Evolutionary conservation across 2,329 filamentous ascomycete genomes (phyloP), one percentile per base, ranked within the genome.

Genomic region (Pezizomycotina sp.): DNA sequence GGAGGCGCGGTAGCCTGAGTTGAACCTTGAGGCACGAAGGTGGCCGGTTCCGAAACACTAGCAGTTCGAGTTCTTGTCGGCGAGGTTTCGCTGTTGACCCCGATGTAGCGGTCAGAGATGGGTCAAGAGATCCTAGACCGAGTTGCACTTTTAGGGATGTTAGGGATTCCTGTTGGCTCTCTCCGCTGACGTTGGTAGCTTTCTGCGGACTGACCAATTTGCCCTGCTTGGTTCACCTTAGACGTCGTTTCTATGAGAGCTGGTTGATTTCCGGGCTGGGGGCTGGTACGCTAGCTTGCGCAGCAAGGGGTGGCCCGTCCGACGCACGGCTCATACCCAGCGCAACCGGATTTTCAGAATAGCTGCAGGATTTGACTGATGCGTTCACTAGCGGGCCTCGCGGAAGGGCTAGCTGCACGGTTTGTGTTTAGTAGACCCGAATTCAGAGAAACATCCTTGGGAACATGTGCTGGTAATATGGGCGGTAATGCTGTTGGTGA

Each of bases 41-140:
- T 28, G n/a, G n/a, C n/a, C n/a, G n/a, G n/a, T 14, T 44, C 41
- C 3, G 41, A 40, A 22, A 44, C 37, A 29, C 41, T 44, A 7
- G 33, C 41, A n/a, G 40, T 27, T 26, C 41, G 36, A 7, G 41
- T 36, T 21, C 41, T 44, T 12, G 41, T 44, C 9, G 41, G 41
- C 13, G 41, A 44, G 14, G 33, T 44, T 30, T 44, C 41, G 33
- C 41, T n/a, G 36, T 37, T 19, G 41, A 44, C 4, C 30, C 41
- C 8, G 41, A 44, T 2, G 41, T 44, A 7, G 41, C 41, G 20
- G 36, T 44, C 13, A 36, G 41, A 16, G 41, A 37, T 8, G 41
- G 40, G 8, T 29, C 31, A 6, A 44, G 23, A n/a, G 36, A 22
- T 22, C 40, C 41, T 13, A 40, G 36, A 12, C 41, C 38, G 6